Base-by-base conservation (phyloP, 2,329 filamentous ascomycete species). In the Xylaria arbuscula region DNA sequence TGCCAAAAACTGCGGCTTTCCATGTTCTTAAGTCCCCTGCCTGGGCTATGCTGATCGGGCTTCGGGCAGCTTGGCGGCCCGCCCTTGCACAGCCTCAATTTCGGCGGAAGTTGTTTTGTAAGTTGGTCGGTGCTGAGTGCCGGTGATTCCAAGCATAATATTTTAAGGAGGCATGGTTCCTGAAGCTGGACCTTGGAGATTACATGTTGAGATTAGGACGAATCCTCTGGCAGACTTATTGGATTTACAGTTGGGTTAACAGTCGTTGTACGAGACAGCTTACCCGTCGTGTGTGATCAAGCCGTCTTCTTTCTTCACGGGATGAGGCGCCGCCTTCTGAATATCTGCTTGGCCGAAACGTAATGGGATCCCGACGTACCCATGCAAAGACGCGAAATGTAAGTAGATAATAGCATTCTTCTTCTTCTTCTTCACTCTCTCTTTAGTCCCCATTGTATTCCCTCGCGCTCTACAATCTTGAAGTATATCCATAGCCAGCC, bases 341-440 rank as follows among this genome's bases (percentile, higher is more conserved):
- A 36, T 54, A 36, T 5, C 15, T 40, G 2, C 48, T 24, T 55
- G 4, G 13, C 24, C 19, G 15, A 42, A 56, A 59, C 42, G 24
- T 8, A 7, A 59, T 59, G 56, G 56, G 55, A 24, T 58, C 55
- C 22, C 55, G 55, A 47, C 55, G 55, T 19, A 2, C 55, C 15
- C 55, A 58, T 47, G 9, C 13, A 19, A 58, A 58, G 55, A 58
- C 55, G 15, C 38, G 55, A 19, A 58, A 58, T 58, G 55, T 58
- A 47, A 58, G 55, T 47, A 7, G 47, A 47, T 24, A 10, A n/a
- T 58, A 1, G 13, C 22, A 6, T n/a, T 58, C 17, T 17, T 47
- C n/a, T 34, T 34, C 17, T 34, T 22, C 10, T 56, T 22, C 11
- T 8, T 19, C 15, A 3, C 8, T 5, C 36, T 24, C n/a, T 13